These are phyloP conservation scores for Castanea sativa DNA, from an alignment of 306 rosid genomes.

Conservation along the genomic window DNA sequence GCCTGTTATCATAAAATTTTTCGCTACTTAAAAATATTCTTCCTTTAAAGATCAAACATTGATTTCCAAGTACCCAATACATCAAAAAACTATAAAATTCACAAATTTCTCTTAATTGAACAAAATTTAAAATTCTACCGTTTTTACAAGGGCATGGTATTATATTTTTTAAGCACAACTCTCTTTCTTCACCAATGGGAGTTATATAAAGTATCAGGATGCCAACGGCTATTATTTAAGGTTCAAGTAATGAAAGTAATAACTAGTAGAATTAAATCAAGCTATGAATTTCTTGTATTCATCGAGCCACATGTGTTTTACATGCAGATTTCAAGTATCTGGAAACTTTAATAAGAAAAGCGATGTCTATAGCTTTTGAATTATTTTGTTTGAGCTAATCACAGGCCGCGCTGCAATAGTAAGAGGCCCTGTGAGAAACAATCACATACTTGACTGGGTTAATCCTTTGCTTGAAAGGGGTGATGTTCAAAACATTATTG, in stretches of 20 bases:
- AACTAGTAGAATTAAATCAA: not conserved
- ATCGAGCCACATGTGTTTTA: not conserved
- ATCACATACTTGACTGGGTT: slow-evolving; percentile 5
- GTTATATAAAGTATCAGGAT: too few species aligned
- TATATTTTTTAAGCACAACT: too few species aligned
- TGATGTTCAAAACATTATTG: slow-evolving; percentile 4
- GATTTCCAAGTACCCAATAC: too few species aligned
- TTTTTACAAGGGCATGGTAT: too few species aligned
- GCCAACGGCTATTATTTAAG: not conserved
- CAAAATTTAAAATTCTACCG: too few species aligned
- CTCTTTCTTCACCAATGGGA: too few species aligned
- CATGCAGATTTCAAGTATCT: not conserved
- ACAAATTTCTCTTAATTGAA: too few species aligned
- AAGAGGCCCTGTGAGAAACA: not conserved
- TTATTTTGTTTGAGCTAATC: slow-evolving; percentile 23
- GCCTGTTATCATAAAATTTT: too few species aligned
- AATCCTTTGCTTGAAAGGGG: slow-evolving; percentile 8
- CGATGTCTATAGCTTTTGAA: slow-evolving; percentile 29
- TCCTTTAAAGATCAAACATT: too few species aligned
- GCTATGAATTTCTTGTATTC: not conserved
- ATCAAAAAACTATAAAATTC: too few species aligned
- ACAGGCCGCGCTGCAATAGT: slow-evolving; percentile 17
- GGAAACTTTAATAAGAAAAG: slow-evolving; percentile 13
- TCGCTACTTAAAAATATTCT: too few species aligned
- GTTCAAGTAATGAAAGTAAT: not conserved